Evolutionary conservation across 1,284 basidiomycete genomes (phyloP), one percentile per base, ranked within the genome.

Genomic region (Microbotryum silenes-acaulis): DNA sequence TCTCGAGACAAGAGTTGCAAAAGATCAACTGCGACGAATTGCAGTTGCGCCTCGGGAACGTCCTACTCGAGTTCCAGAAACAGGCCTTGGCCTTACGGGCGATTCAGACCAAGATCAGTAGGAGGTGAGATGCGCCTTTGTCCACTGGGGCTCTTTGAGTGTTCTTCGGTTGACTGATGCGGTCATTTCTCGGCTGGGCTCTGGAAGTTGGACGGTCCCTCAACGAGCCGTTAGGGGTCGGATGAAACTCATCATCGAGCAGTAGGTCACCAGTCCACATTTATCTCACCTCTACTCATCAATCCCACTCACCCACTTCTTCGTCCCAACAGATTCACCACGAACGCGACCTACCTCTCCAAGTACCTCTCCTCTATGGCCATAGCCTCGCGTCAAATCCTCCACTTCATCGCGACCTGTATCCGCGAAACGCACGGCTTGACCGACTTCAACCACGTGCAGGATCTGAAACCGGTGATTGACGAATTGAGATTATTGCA

Each of bases 11-110:
- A 21, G 10, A 56, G 54, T 45, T 56, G 6, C 54, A 56, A 25
- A 56, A 56, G 46, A 56, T 56, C 46, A 47, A 56, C 46, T 56
- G 45, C 18, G 27, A 47, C 23, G 44, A 55, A 23, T 25, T 55
- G 16, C 54, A 25, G 10, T 20, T 27, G 23, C 45, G 45, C n/a
- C 21, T 55, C 16, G 12, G 31, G 21, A 9, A 23, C 44, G 45
- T 44, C 8, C 21, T 46, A 3, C 9, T 29, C 27, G 25, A 29
- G 7, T 55, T 55, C 9, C 18, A 18, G n/a, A n/a, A 20, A 8
- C 54, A 46, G 4, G 44, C n/a, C 20, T 29, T 29, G 31, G 25
- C 54, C 9, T 10, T 55, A 20, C 6, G 45, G 23, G 8, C 27
- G 2, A 55, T 55, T 21, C 54, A 55, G 54, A 33, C 51, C 8